A percentile compares a stretch with the other conserved stretches of the same genome.
Conservation (phyloP, 768 basidiomycete genomes). For the Panaeolus papilionaceus region DNA sequence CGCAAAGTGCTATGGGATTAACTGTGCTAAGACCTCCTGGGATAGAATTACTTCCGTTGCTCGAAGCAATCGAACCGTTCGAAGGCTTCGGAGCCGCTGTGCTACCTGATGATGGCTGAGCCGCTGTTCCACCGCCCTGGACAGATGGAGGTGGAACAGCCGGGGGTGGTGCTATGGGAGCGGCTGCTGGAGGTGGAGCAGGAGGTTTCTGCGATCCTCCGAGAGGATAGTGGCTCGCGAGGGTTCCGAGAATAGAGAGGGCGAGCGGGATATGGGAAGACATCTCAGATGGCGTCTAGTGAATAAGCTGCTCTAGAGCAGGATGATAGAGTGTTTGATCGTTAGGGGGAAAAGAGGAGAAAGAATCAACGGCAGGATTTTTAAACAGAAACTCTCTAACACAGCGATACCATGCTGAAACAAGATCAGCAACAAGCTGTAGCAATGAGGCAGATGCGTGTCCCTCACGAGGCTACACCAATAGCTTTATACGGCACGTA, state of each 20-base stretch:
- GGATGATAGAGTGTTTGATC: slow-evolving; percentile 3
- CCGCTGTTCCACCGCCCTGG: slow-evolving; percentile 36
- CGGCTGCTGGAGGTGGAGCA: slow-evolving; percentile 27
- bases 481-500: slow-evolving; percentile 33
- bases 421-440: slow-evolving; percentile 26
- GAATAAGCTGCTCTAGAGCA: background rate
- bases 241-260: slow-evolving; percentile 45
- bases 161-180: slow-evolving; percentile 34
- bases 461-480: slow-evolving; percentile 35
- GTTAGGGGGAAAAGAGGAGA: slow-evolving; percentile 18
- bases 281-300: slow-evolving; percentile 32
- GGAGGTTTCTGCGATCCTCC: slow-evolving; percentile 34
- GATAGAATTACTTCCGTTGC: slow-evolving; percentile 2
- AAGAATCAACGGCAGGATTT: slow-evolving; percentile 29
- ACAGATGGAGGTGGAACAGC: slow-evolving; percentile 36
- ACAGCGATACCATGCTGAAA: slow-evolving; percentile 23
- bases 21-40: slow-evolving; percentile 19
- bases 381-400: slow-evolving; percentile 32
- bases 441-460: slow-evolving; percentile 47
- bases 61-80: slow-evolving; percentile 15
- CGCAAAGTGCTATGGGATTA: slow-evolving; percentile 49
- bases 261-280: slow-evolving; percentile 52
- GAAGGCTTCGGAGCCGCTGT: slow-evolving; percentile 25
- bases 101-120: slow-evolving; percentile 34
- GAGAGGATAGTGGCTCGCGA: slow-evolving; percentile 42